Percentiles rank a stretch among this genome's conserved stretches.
phyloP scores from a whole-genome alignment of 2,329 filamentous ascomycete genomes.

The Amauroascus niger region DNA sequence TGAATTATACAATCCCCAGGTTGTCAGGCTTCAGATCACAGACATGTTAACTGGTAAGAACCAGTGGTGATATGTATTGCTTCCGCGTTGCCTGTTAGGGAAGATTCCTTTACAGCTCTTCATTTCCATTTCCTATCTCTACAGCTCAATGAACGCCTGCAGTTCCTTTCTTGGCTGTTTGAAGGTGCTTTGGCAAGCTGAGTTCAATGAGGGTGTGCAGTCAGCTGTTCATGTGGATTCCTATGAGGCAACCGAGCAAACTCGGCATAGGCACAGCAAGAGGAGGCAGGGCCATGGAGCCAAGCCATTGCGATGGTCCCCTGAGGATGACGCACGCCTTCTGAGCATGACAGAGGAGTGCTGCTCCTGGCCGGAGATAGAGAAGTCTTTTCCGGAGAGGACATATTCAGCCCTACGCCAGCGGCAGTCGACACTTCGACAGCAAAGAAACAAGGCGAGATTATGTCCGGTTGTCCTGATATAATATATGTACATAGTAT shows the following conservation, averaged over 20 bases:
- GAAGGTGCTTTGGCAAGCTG: too few species aligned
- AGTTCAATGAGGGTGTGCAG: background rate
- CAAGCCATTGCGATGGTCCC: background rate
- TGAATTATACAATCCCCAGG: too few species aligned
- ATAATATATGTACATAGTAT: background rate
- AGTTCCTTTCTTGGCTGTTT: too few species aligned
- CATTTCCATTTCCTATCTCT: too few species aligned
- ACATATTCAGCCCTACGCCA: slow-evolving; percentile 6
- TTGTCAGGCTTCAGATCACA: too few species aligned
- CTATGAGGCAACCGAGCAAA: background rate
- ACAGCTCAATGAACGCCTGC: too few species aligned
- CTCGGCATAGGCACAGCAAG: background rate
- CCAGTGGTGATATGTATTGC: too few species aligned
- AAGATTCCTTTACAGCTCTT: background rate
- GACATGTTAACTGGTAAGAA: too few species aligned
- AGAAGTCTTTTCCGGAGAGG: slow-evolving; percentile 2
- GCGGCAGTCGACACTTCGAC: slow-evolving; percentile 1
- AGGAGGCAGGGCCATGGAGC: background rate
- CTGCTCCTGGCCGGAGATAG: slow-evolving; percentile 1
- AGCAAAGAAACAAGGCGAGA: background rate
- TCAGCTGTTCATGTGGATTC: background rate
- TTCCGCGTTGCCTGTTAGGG: background rate
- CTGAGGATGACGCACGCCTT: background rate
- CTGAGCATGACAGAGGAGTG: background rate
- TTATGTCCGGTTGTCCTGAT: background rate